Base-by-base conservation (phyloP, 805 yeast genomes). In the Candida montana region DNA sequence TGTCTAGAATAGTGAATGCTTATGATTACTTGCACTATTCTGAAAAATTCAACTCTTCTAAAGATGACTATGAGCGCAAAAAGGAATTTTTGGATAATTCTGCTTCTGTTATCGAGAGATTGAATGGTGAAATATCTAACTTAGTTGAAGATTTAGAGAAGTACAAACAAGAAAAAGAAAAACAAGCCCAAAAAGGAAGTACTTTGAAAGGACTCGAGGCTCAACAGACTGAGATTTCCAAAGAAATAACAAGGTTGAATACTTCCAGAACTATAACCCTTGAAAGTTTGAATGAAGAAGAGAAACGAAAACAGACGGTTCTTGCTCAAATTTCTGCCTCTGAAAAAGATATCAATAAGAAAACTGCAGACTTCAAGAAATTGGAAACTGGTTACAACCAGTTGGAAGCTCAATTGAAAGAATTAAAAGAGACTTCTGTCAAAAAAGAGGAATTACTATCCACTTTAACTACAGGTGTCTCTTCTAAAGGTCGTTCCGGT, bases 401-500 rank as follows among this genome's bases (percentile, higher is more conserved):
- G 0, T 59, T 76, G 10, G 78, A 76, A 37, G 57, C 53, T 1
- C 55, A 63, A n/a, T 63, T 83, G 18, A 65, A 61, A 2, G 54
- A 57, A 1, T 49, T 78, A 41, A 79, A 77, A 46, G 67, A 64
- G 5, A 68, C 69, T 12, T 68, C 74, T 35, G 65, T 68, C 27
- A 72, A 68, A 45, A 86, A 84, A 51, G 91, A 86, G 52, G 96
- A 90, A 47, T 68, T 90, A 10, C 63, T 87, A 9, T 83, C 93
- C 0, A 81, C 95, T 0, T 68, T 90, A 31, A 79, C 89, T 0
- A 87, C 96, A 0, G 96, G 97, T 53, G 80, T 90, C n/a, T 84
- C 96, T 0, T 77, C 95, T 0, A 80, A 77, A 45, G 96, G 95
- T 41, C 71, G 68, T 28, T 67, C 81, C 0, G 83, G 81, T 52